Conservation (phyloP, 192 early-diverging fungal genomes). For the Rhizoclosmatium globosum region DNA sequence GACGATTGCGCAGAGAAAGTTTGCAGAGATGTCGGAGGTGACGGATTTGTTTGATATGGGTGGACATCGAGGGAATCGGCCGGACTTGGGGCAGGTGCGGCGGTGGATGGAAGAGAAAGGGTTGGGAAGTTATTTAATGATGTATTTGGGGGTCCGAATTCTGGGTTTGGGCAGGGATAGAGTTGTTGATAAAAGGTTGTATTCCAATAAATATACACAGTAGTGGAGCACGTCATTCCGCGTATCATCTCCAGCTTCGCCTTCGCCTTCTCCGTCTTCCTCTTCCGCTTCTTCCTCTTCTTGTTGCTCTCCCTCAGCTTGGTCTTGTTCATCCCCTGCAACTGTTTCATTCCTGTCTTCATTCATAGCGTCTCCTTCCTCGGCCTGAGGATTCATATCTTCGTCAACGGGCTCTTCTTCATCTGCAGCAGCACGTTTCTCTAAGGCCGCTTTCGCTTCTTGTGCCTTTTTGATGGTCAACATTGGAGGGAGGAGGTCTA, state of each 20-base stretch:
- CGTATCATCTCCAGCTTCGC: too few species aligned
- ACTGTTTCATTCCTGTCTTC: not conserved
- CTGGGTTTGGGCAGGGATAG: not conserved
- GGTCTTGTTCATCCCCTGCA: not conserved
- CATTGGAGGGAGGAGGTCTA: conserved; percentile 24
- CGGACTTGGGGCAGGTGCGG: conserved; percentile 27
- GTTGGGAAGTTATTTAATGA: conserved; percentile 10
- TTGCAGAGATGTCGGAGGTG: conserved; percentile 19
- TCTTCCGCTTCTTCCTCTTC: conserved; percentile 2
- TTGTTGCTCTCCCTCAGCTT: conserved; percentile 1
- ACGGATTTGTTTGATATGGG: conserved; percentile 31
- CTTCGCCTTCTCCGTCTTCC: not conserved
- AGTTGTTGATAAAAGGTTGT: not conserved
- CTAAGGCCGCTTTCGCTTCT: not conserved
- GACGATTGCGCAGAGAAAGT: conserved; percentile 7
- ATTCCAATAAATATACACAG: not conserved
- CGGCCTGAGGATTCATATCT: not conserved
- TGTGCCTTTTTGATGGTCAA: conserved; percentile 4
- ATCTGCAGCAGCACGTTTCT: not conserved
- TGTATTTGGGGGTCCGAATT: conserved; percentile 20
- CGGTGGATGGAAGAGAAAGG: conserved; percentile 11
- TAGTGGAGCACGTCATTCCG: too few species aligned
- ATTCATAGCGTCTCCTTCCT: not conserved
- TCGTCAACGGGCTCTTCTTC: not conserved
- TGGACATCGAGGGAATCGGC: conserved; percentile 17